These are phyloP conservation scores for Collybia sp. DNA, from an alignment of 768 basidiomycete species.

Conservation along the genomic window DNA sequence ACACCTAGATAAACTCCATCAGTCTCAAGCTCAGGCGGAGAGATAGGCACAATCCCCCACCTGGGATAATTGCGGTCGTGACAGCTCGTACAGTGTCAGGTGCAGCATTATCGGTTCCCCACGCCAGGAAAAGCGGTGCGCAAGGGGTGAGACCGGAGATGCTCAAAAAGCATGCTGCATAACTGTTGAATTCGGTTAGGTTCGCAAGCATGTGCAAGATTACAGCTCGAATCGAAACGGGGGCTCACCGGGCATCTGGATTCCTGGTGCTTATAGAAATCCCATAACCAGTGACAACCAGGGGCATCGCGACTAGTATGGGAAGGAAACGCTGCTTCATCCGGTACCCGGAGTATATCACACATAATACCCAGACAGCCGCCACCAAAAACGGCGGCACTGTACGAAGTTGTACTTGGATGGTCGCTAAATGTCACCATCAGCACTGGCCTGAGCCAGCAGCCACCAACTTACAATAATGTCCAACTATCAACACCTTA, in stretches of 20 bases:
- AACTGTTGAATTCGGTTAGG: constrained; percentile 18
- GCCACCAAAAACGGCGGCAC: constrained; percentile 41
- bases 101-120: constrained; percentile 47
- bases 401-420: constrained; percentile 43
- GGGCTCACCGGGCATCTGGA: constrained; percentile 27
- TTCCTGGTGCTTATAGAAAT: constrained; percentile 37
- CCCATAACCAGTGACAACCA: constrained; percentile 37
- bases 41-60: constrained; percentile 9
- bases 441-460: not conserved
- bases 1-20: constrained; percentile 20
- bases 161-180: constrained; percentile 42
- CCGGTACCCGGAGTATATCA: constrained; percentile 30
- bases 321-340: constrained; percentile 29
- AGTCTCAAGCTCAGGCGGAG: not conserved
- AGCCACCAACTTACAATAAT: constrained; percentile 16
- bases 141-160: constrained; percentile 29
- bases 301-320: constrained; percentile 26
- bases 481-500: constrained; percentile 9
- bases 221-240: not conserved
- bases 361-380: constrained; percentile 32
- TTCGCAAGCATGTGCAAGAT: constrained; percentile 6
- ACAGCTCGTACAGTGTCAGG: constrained; percentile 46
- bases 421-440: constrained; percentile 23
- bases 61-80: constrained; percentile 38
- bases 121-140: constrained; percentile 33